A percentile compares a stretch with the other conserved stretches of the same genome.
phyloP scores from a whole-genome alignment of 192 early-diverging fungal genomes.

The Chytriomyces confervae region DNA sequence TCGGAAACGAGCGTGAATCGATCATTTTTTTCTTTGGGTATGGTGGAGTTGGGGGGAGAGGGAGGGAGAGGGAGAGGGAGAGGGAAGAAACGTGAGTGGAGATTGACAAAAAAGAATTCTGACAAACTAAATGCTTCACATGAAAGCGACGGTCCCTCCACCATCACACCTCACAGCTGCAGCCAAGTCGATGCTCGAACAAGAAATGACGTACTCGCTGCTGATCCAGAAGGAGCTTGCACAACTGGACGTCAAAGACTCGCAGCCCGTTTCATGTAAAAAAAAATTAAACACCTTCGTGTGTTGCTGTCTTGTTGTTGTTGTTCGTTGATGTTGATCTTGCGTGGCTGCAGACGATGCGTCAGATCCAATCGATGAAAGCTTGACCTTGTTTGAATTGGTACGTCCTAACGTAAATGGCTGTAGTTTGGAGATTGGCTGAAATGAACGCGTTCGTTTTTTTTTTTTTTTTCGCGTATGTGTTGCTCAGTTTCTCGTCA shows the following conservation, averaged over 20 bases:
- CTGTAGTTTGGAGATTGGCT: neutral
- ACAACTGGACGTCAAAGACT: neutral
- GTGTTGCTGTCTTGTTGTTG: neutral
- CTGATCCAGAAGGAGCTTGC: constrained; percentile 10
- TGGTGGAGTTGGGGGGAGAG: too few species aligned
- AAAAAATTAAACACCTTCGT: too few species aligned
- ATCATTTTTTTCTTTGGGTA: too few species aligned
- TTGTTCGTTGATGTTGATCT: neutral
- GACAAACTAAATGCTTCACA: too few species aligned
- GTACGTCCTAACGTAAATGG: neutral
- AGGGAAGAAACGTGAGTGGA: too few species aligned
- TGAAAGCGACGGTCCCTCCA: too few species aligned
- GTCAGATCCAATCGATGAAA: constrained; percentile 30
- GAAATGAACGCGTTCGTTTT: neutral
- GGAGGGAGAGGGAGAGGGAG: too few species aligned
- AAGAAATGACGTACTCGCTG: neutral
- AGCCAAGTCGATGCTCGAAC: too few species aligned
- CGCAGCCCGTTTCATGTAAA: neutral
- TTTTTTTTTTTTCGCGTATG: too few species aligned
- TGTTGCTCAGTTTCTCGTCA: constrained; percentile 24
- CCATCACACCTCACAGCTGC: too few species aligned
- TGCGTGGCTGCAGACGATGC: neutral
- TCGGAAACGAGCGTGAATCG: too few species aligned
- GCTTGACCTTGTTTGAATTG: constrained; percentile 30
- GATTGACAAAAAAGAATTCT: too few species aligned